Percentiles rank a stretch among this genome's conserved stretches.
Conservation (phyloP, 2,329 filamentous ascomycete species). For the Colletotrichum acutatum region DNA sequence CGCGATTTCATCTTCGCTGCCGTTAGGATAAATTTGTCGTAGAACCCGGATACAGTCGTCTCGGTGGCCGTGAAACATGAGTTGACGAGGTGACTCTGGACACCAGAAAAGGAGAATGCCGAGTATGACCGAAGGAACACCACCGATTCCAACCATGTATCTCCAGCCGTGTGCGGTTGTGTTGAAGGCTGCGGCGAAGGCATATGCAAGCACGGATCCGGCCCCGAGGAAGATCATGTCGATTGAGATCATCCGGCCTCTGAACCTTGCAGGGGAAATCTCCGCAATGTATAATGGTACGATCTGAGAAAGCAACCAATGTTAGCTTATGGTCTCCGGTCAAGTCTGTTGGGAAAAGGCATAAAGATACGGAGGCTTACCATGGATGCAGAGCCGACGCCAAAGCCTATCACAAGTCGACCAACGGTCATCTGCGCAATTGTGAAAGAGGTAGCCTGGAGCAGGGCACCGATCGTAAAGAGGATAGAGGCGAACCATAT, state of each 20-base stretch:
- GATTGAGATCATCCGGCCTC: constrained; percentile 41
- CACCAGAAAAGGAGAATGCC: constrained; percentile 34
- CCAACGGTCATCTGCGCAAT: constrained; percentile 39
- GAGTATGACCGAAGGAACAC: constrained; percentile 37
- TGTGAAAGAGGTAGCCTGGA: constrained; percentile 37
- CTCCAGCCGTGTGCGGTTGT: constrained; percentile 43
- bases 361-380: constrained; percentile 37
- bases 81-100: constrained; percentile 35
- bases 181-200: constrained; percentile 46
- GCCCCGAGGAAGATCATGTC: constrained; percentile 39
- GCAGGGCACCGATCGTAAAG: constrained; percentile 38
- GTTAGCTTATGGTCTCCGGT: too few species aligned
- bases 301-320: neutral
- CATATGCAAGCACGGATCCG: constrained; percentile 38
- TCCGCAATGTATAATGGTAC: constrained; percentile 40
- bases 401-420: constrained; percentile 47
- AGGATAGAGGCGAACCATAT: constrained; percentile 31
- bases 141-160: constrained; percentile 28
- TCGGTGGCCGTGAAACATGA: constrained; percentile 42
- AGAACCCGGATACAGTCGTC: constrained; percentile 42
- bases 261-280: constrained; percentile 38
- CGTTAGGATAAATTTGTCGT: neutral
- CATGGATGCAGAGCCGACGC: constrained; percentile 55
- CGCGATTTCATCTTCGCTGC: constrained; percentile 41
- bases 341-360: too few species aligned